Percentiles rank a stretch among this genome's conserved stretches.
phyloP scores from a whole-genome alignment of 2,329 filamentous ascomycete genomes.

The Truncatella angustata region DNA sequence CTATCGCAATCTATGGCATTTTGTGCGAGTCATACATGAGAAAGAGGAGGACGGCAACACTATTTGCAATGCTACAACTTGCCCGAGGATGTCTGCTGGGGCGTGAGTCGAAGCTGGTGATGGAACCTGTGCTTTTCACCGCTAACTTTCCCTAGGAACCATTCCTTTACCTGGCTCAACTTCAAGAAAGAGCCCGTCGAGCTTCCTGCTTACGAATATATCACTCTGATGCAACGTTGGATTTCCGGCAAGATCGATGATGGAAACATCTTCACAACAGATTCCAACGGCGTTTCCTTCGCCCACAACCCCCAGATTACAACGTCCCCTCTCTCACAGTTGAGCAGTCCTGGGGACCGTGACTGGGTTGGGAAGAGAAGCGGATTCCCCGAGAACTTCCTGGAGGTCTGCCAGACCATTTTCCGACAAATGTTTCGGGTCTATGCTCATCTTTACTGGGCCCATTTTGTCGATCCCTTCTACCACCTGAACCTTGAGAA shows the following conservation, averaged over 20 bases:
- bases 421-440: slow-evolving; percentile 99
- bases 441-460: slow-evolving; percentile 97
- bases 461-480: slow-evolving; percentile 83
- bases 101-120: slow-evolving; percentile 58
- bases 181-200: slow-evolving; percentile 83
- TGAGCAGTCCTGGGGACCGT: slow-evolving; percentile 58
- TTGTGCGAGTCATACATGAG: slow-evolving; percentile 85
- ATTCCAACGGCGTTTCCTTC: slow-evolving; percentile 68
- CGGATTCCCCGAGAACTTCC: slow-evolving; percentile 87
- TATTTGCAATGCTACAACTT: slow-evolving; percentile 81
- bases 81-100: slow-evolving; percentile 92
- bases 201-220: slow-evolving; percentile 89
- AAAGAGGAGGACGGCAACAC: slow-evolving; percentile 74
- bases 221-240: slow-evolving; percentile 95
- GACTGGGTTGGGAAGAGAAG: slow-evolving; percentile 90
- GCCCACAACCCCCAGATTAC: slow-evolving; percentile 60
- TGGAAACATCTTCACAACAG: slow-evolving; percentile 84
- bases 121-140: neutral
- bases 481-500: slow-evolving; percentile 80
- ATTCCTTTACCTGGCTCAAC: slow-evolving; percentile 97
- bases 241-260: slow-evolving; percentile 95
- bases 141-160: slow-evolving; percentile 54
- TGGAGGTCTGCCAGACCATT: slow-evolving; percentile 87
- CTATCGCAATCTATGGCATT: slow-evolving; percentile 83
- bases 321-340: slow-evolving; percentile 59